These are phyloP conservation scores for Raffaelea ambrosiae DNA, from an alignment of 2,329 filamentous ascomycete species.

Conservation along the genomic window DNA sequence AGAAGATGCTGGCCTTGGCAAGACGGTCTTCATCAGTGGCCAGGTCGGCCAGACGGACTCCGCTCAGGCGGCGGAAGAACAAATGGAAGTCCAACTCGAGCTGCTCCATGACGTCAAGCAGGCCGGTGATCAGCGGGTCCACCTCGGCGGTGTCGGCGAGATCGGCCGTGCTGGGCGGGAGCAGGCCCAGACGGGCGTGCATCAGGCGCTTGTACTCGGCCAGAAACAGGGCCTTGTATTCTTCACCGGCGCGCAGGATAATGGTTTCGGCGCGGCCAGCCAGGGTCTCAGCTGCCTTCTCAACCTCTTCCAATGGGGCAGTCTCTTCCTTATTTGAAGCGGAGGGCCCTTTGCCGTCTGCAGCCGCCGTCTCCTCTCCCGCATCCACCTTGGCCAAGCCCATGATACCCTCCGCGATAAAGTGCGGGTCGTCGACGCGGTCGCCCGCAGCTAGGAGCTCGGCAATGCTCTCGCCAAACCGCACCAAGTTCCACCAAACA, in stretches of 20 bases:
- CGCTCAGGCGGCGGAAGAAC: constrained; percentile 75
- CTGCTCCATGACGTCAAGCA: constrained; percentile 72
- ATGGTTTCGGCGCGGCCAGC: constrained; percentile 73
- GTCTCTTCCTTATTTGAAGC: too few relatives aligned
- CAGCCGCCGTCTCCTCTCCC: background rate
- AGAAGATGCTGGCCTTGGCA: constrained; percentile 64
- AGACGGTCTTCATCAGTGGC: constrained; percentile 55
- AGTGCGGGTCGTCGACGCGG: constrained; percentile 61
- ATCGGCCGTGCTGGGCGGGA: background rate
- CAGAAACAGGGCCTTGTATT: constrained; percentile 82
- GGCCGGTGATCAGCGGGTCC: constrained; percentile 67
- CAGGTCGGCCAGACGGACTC: constrained; percentile 53
- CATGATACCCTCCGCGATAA: constrained; percentile 62
- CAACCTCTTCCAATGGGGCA: constrained; percentile 13
- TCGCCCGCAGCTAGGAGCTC: constrained; percentile 76
- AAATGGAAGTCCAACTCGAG: constrained; percentile 89
- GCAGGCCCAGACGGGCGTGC: constrained; percentile 67
- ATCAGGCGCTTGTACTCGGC: constrained; percentile 85
- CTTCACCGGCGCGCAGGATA: constrained; percentile 72
- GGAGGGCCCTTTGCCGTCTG: background rate
- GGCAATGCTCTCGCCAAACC: constrained; percentile 79
- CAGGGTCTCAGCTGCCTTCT: constrained; percentile 61
- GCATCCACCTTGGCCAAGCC: constrained; percentile 6
- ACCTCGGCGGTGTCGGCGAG: constrained; percentile 63
- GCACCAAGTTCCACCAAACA: constrained; percentile 97